Percentiles rank a stretch among this genome's conserved stretches.
phyloP scores from a whole-genome alignment of 208 protist genomes.

The Trypanosoma congolense region DNA sequence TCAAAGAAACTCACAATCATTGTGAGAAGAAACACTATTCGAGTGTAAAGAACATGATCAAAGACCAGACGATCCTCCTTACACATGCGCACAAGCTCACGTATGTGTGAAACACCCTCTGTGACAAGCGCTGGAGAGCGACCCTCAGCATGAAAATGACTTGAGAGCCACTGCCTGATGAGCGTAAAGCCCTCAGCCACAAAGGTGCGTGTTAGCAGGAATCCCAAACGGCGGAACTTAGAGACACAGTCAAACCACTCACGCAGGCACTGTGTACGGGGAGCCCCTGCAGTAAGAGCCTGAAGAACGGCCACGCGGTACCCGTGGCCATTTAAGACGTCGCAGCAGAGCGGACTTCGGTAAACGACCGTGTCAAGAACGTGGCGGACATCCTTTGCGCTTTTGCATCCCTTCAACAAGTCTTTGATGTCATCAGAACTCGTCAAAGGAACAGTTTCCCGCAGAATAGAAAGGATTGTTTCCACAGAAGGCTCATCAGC shows the following conservation, averaged over 20 bases:
- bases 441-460: constrained; percentile 39
- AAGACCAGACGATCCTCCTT: constrained; percentile 77
- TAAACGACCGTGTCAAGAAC: constrained; percentile 72
- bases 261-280: constrained; percentile 42
- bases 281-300: constrained; percentile 50
- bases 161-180: constrained; percentile 64
- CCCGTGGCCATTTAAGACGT: constrained; percentile 81
- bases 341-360: constrained; percentile 60
- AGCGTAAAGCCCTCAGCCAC: constrained; percentile 72
- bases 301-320: constrained; percentile 76
- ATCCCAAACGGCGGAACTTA: constrained; percentile 67
- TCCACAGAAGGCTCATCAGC: constrained; percentile 26
- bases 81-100: constrained; percentile 71
- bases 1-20: constrained; percentile 89
- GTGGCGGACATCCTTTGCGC: constrained; percentile 64
- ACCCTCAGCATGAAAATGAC: constrained; percentile 52
- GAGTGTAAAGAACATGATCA: constrained; percentile 86
- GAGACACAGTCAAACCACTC: constrained; percentile 80
- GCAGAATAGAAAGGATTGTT: constrained; percentile 35
- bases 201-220: constrained; percentile 79
- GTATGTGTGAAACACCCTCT: constrained; percentile 58
- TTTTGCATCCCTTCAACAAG: constrained; percentile 65
- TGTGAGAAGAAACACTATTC: constrained; percentile 82
- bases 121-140: constrained; percentile 65
- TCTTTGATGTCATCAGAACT: constrained; percentile 41